Conservation (phyloP, 2,329 filamentous ascomycete genomes). For the Aureobasidium musti region DNA sequence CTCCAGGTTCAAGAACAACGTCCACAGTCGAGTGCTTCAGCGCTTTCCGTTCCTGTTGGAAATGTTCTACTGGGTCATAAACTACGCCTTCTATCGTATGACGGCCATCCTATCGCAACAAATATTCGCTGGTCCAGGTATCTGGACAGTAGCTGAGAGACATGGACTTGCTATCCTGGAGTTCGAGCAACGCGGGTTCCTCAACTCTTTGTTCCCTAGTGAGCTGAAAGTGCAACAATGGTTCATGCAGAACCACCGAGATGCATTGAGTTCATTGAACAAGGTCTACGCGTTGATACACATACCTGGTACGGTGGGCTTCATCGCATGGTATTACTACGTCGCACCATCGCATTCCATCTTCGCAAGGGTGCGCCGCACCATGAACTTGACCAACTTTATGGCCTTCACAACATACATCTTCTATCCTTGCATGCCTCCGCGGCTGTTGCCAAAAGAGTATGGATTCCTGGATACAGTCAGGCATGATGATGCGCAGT, state of each 20-base stretch:
- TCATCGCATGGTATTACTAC: slow-evolving; percentile 66
- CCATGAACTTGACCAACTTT: slow-evolving; percentile 56
- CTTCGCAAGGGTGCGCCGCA: slow-evolving; percentile 49
- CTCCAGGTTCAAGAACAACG: slow-evolving; percentile 60
- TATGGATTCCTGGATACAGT: slow-evolving; percentile 53
- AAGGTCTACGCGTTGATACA: slow-evolving; percentile 62
- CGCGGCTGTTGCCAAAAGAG: slow-evolving; percentile 49
- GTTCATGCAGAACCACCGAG: slow-evolving; percentile 58
- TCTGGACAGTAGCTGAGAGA: slow-evolving; percentile 59
- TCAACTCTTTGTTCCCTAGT: slow-evolving; percentile 56
- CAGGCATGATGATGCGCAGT: slow-evolving; percentile 51
- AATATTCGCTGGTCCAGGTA: slow-evolving; percentile 55
- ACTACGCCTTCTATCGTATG: slow-evolving; percentile 64
- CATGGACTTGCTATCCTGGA: slow-evolving; percentile 59
- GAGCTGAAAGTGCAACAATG: slow-evolving; percentile 59
- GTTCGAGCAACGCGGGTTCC: slow-evolving; percentile 55
- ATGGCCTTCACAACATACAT: slow-evolving; percentile 56
- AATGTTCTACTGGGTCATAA: slow-evolving; percentile 73
- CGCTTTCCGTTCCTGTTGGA: slow-evolving; percentile 70
- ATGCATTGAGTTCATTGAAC: slow-evolving; percentile 58
- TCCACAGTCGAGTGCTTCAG: slow-evolving; percentile 64
- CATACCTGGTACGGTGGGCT: slow-evolving; percentile 62
- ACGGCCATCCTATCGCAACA: slow-evolving; percentile 56
- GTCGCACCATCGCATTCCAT: slow-evolving; percentile 54
- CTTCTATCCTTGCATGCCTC: slow-evolving; percentile 57